phyloP scores from a whole-genome alignment of 1,284 basidiomycete species.

The Ceratobasidium theobromae region DNA sequence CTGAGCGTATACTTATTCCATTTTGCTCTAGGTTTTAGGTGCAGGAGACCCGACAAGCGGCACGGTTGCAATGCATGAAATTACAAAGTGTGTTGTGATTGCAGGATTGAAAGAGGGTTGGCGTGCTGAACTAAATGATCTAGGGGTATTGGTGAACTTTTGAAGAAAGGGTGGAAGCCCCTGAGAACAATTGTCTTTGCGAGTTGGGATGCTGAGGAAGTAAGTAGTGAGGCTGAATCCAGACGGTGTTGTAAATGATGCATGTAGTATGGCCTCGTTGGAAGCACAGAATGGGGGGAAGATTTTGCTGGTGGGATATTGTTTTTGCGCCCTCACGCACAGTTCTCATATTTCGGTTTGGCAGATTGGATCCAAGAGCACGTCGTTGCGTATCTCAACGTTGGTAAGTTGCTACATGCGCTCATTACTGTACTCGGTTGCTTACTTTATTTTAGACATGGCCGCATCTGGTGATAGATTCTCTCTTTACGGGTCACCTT shows the following conservation, averaged over 20 bases:
- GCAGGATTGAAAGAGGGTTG: neutral
- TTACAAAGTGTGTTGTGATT: conserved; percentile 48
- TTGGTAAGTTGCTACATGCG: conserved; percentile 52
- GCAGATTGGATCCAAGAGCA: conserved; percentile 70
- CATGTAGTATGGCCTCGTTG: conserved; percentile 76
- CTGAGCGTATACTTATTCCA: neutral
- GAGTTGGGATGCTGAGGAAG: conserved; percentile 93
- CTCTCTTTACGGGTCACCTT: conserved; percentile 61
- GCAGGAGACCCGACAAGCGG: conserved; percentile 88
- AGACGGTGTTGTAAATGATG: neutral
- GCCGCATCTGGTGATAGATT: conserved; percentile 72
- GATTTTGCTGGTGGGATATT: conserved; percentile 62
- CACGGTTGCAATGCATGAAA: conserved; percentile 81
- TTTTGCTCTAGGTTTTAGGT: conserved; percentile 59
- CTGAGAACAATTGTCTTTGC: conserved; percentile 85
- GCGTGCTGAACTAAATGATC: neutral
- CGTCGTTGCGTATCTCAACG: conserved; percentile 86
- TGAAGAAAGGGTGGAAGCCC: conserved; percentile 83
- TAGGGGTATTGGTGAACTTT: conserved; percentile 74
- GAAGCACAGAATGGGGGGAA: conserved; percentile 87
- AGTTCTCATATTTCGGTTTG: neutral
- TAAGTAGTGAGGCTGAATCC: conserved; percentile 38
- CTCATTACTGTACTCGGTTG: too few relatives aligned
- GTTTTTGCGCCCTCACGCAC: neutral
- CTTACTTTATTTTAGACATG: conserved; percentile 48